Base-by-base conservation (phyloP, 257 asterid species). In the Nicotiana benthamiana region DNA sequence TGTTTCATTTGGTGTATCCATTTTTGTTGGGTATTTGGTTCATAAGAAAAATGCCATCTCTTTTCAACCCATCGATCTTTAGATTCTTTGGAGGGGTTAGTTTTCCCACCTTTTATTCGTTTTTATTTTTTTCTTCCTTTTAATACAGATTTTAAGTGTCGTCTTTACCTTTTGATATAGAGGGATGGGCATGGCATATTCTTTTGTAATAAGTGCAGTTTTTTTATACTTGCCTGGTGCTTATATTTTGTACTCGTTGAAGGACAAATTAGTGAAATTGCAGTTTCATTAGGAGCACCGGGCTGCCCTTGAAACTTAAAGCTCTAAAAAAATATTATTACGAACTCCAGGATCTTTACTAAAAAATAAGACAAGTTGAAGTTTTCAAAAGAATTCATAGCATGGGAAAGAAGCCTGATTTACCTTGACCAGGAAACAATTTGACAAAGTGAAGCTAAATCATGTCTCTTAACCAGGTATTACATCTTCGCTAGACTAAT, bases 21-120 rank as follows among this genome's bases (percentile, higher is more conserved):
- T 88, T 78, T 92, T 90, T 72, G 90, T 91, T 22, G 93, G 92
- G 15, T 89, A 91, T 83, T 79, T 85, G 80, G 91, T 94, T 80
- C 87, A 90, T 43, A 88, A 79, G 60, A 83, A 87, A 9, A 89
- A 90, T 86, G 15, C 86, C 74, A 51, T 87, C 57, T 79, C 92
- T 80, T 91, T 90, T 85, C 83, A 92, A 66, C 93, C 90, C 30
- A 85, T 92, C 2, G 92, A 91, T 83, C 81, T 67, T 28, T 66
- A 66, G 75, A 66, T 32, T 64, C 46, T 27, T 27, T 63, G 3
- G 43, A 13, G 70, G 13, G 70, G 40, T 62, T 36, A 7, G 9
- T 13, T 30, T 62, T 62, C 68, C 36, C 36, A 27, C 36, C 36
- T 24, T 26, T 2, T 63, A 15, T 28, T 65, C 75, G 6, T 64